phyloP scores from a whole-genome alignment of 1,284 basidiomycete genomes.

The Ustilago loliicola region DNA sequence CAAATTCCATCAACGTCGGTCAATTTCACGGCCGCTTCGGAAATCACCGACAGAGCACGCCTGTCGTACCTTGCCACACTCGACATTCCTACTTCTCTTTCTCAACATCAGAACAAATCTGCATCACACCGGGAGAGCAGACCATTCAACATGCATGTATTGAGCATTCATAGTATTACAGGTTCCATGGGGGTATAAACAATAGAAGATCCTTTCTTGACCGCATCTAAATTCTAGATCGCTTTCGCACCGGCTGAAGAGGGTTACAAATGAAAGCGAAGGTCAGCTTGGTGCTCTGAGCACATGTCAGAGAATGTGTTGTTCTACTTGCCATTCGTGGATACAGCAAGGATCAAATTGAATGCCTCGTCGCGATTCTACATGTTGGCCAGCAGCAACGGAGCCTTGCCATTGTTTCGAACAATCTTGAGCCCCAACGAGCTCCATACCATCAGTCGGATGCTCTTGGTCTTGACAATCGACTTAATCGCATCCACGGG shows the following conservation, averaged over 20 bases:
- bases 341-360: constrained; percentile 65
- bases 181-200: constrained; percentile 5
- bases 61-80: too few species aligned
- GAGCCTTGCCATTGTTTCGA: constrained; percentile 56
- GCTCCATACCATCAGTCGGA: constrained; percentile 63
- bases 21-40: neutral
- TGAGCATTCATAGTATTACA: neutral
- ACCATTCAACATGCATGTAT: neutral
- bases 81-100: too few species aligned
- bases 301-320: neutral
- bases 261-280: neutral
- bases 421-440: constrained; percentile 63
- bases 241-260: constrained; percentile 24
- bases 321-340: constrained; percentile 33
- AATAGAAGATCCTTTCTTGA: neutral
- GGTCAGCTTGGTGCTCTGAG: neutral
- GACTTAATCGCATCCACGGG: constrained; percentile 60
- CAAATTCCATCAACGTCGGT: neutral
- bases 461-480: constrained; percentile 66
- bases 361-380: constrained; percentile 67
- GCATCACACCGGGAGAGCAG: too few species aligned
- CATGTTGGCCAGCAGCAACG: constrained; percentile 63
- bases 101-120: too few species aligned
- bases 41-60: constrained; percentile 12
- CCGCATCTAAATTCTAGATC: neutral